Evolutionary conservation across 306 rosid genomes (phyloP).

Genomic region (Ammopiptanthus mongolicus): DNA sequence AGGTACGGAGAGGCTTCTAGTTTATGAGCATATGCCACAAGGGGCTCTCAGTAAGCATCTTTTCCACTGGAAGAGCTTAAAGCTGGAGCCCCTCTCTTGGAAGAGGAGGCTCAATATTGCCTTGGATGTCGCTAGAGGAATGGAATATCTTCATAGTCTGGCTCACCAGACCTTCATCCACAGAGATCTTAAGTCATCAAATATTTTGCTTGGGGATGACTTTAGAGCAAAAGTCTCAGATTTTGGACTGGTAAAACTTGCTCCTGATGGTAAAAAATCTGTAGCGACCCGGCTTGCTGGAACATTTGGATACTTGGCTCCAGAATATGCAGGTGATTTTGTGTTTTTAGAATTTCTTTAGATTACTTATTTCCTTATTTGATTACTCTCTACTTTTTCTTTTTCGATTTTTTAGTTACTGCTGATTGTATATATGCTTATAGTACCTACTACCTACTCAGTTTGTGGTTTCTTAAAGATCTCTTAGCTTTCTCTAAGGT

Average conservation of each 20-base stretch:
- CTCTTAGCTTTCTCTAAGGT: background rate
- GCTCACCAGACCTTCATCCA: conserved; percentile 83
- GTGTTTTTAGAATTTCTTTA: background rate
- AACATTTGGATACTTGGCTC: conserved; percentile 89
- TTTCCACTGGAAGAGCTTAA: conserved; percentile 63
- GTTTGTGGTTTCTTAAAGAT: background rate
- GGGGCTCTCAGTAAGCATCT: conserved; percentile 91
- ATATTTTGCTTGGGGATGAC: conserved; percentile 76
- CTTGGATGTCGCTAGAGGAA: conserved; percentile 80
- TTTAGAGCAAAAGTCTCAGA: conserved; percentile 79
- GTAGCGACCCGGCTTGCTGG: conserved; percentile 84
- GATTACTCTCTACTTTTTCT: background rate
- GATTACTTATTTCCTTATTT: background rate
- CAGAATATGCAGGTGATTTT: conserved; percentile 76
- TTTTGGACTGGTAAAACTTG: conserved; percentile 86
- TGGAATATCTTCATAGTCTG: conserved; percentile 73
- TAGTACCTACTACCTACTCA: background rate
- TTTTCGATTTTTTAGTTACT: background rate
- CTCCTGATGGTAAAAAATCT: conserved; percentile 79
- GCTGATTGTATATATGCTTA: background rate
- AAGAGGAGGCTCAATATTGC: conserved; percentile 80
- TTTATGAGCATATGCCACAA: conserved; percentile 77
- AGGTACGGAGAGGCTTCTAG: conserved; percentile 74
- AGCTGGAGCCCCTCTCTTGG: conserved; percentile 81
- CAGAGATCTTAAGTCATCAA: conserved; percentile 81